Evolutionary conservation across 352 stramenopile species (phyloP), one percentile per base, ranked within the genome.

Genomic region (Thraustochytrium striatum): DNA sequence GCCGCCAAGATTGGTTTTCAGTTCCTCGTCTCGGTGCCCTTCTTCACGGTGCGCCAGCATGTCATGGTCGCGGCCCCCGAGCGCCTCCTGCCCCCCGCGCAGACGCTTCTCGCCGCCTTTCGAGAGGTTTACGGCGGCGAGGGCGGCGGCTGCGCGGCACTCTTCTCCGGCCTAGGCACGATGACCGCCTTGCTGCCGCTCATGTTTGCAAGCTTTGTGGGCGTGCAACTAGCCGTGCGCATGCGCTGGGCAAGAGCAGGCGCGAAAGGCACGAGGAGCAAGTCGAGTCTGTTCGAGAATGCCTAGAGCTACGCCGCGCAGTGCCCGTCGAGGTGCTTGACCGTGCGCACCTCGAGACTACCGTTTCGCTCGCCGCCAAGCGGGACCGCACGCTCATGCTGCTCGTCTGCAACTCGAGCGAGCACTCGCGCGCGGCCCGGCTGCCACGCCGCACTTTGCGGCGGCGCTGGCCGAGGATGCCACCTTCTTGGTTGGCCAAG

Each of bases 401-500:
- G 13, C 65, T 75, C 32, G 11, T 75, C 19, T 13, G 43, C 39
- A 61, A 75, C 47, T 8, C 44, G 19, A 39, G 41, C 41, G 19
- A 75, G 35, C 41, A 75, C 3, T 75, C 65, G 30, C 58, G 68
- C 33, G 7, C 32, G n/a, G 65, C 65, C 5, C n/a, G 65, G 32
- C 65, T 28, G 8, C 41, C 58, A 11, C 39, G 44, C 47, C n/a
- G n/a, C n/a, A n/a, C n/a, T n/a, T n/a, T n/a, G n/a, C n/a, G n/a
- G 16, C 32, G 5, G 36, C 21, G 9, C 25, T 62, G 16, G 44
- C 65, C 13, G 32, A 75, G 41, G 65, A 75, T 38, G 65, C 52
- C 32, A 75, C 44, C 8, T 75, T 75, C 52, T 19, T 61, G 30
- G 50, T 75, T 39, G 65, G 30, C n/a, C 41, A 75, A 25, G 41